Evolutionary conservation across 2,329 filamentous ascomycete species (phyloP), one percentile per base, ranked within the genome.

Genomic region (Myriosclerotinia curreyana): DNA sequence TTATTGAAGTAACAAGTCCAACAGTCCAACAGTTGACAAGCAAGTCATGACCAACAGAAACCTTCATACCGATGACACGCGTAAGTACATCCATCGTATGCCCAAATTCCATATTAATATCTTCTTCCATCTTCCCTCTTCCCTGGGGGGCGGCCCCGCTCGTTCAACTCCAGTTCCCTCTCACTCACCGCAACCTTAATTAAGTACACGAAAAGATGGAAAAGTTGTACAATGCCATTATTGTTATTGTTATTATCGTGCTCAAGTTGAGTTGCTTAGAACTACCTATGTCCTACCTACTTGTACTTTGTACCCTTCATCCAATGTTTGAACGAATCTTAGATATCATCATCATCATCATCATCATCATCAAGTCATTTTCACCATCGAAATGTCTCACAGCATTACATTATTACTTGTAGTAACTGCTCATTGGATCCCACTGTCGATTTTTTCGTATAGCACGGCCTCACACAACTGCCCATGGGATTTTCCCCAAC

Each of bases 401-500:
- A 36, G 28, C 28, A 12, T 48, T 22, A 36, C 28, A 12, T 48
- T 22, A 36, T 31, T 28, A 36, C 25, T 15, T 15, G 20, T 17
- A 12, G n/a, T n/a, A n/a, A n/a, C 14, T 28, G 20, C 55, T 48
- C 44, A 22, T 58, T 58, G 28, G 42, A 58, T 58, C 28, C 55
- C 42, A 12, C 22, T 60, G 56, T 51, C 46, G n/a, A 28, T 50
- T 51, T 36, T 25, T 38, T 44, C 8, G 11, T 25, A 7, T 20
- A 15, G 46, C 38, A 25, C 54, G 22, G n/a, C 36, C 36, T 40
- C 14, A 54, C 46, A 58, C 40, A 46, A 12, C 55, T 48, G 11
- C 55, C 28, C 42, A 48, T 58, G 42, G 55, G 42, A 58, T 58
- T 46, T 44, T 15, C n/a, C n/a, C n/a, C 6, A 58, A 58, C n/a